These are phyloP conservation scores for Dioscorea cayenensis DNA, from an alignment of 116 monocot genomes.

Conservation along the genomic window DNA sequence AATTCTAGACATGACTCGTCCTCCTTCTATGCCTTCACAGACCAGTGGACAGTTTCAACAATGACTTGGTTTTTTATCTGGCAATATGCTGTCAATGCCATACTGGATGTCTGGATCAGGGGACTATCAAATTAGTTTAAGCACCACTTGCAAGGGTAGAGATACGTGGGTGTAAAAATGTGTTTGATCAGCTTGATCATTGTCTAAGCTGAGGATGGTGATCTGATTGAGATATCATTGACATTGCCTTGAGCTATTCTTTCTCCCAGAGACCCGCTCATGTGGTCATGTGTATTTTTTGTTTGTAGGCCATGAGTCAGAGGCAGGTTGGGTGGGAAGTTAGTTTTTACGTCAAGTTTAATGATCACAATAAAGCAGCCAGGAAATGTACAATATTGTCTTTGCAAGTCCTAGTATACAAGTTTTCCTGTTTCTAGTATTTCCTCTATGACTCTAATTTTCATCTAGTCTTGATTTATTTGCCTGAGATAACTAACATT, in stretches of 20 bases:
- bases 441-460: too few species aligned
- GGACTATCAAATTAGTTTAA: too few species aligned
- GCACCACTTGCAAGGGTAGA: too few species aligned
- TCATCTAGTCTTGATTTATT: too few species aligned
- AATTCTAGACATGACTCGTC: conserved; percentile 27
- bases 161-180: too few species aligned
- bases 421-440: conserved; percentile 61
- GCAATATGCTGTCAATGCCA: too few species aligned
- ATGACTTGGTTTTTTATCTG: too few species aligned
- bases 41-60: background rate
- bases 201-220: too few species aligned
- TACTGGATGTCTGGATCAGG: too few species aligned
- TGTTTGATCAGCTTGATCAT: too few species aligned
- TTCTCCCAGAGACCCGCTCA: conserved; percentile 17
- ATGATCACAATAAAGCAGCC: conserved; percentile 3
- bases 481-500: too few species aligned
- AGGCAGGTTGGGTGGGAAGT: conserved; percentile 8
- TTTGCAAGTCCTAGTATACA: conserved; percentile 72
- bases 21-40: conserved; percentile 36
- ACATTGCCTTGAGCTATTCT: background rate
- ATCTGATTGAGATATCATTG: too few species aligned
- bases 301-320: conserved; percentile 20
- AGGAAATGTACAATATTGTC: background rate
- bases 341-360: conserved; percentile 4
- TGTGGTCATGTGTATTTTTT: conserved; percentile 39